Percentiles rank a stretch among this genome's conserved stretches.
Evolutionary conservation across 2,329 filamentous ascomycete species (phyloP).

Genomic region (Fusarium cicatricum): DNA sequence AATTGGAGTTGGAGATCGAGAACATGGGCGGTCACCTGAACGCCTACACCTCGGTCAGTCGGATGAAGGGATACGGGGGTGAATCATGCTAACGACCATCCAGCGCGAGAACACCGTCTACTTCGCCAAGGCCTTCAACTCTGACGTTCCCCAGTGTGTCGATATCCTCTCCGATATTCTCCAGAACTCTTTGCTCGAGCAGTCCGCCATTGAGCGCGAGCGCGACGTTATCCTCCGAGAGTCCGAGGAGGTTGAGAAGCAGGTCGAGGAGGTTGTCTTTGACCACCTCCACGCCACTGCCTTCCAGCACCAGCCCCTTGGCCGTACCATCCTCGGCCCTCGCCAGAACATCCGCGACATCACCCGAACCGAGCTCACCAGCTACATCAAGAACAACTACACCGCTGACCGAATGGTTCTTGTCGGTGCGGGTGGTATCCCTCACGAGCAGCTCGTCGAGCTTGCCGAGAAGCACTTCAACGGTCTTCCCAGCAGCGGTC

Average conservation of each 20-base stretch:
- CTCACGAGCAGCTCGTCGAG: slow-evolving; percentile 92
- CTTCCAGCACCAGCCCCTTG: slow-evolving; percentile 94
- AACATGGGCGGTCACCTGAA: slow-evolving; percentile 99
- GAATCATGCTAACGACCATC: slow-evolving; percentile 41
- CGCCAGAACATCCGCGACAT: slow-evolving; percentile 99
- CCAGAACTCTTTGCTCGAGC: slow-evolving; percentile 98
- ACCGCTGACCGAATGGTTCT: slow-evolving; percentile 99
- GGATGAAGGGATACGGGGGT: slow-evolving; percentile 36
- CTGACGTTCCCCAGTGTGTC: slow-evolving; percentile 94
- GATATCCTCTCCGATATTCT: slow-evolving; percentile 99
- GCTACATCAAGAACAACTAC: slow-evolving; percentile 99
- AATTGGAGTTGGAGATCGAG: slow-evolving; percentile 99
- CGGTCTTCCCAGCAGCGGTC: slow-evolving; percentile 76
- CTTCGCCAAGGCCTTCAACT: slow-evolving; percentile 99
- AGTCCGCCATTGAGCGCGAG: slow-evolving; percentile 92
- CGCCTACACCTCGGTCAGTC: slow-evolving; percentile 95
- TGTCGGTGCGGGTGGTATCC: slow-evolving; percentile 91
- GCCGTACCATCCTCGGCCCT: slow-evolving; percentile 96
- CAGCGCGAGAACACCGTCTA: slow-evolving; percentile 99
- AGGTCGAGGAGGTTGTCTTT: slow-evolving; percentile 99
- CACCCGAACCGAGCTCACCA: slow-evolving; percentile 85
- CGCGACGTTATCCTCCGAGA: slow-evolving; percentile 98
- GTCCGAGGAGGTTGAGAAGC: slow-evolving; percentile 99
- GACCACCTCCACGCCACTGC: slow-evolving; percentile 99
- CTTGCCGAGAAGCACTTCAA: slow-evolving; percentile 97